Evolutionary conservation across 169 alveolate genomes (phyloP).

Genomic region (Cryptosporidium sp.): DNA sequence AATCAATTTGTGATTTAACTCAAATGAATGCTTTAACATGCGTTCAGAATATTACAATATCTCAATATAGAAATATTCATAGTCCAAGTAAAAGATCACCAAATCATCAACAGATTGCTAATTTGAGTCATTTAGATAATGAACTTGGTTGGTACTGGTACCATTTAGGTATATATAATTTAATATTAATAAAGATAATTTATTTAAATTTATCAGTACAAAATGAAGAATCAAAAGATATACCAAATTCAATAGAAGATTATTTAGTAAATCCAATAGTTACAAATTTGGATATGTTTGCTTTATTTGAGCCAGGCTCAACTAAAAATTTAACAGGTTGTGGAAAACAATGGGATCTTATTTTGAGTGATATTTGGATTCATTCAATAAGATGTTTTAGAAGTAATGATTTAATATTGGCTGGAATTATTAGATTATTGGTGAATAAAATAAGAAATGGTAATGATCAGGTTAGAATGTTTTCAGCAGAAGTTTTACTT

Average conservation of each 20-base stretch:
- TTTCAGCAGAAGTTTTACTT: conserved; percentile 35
- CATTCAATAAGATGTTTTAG: conserved; percentile 25
- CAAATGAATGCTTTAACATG: conserved; percentile 68
- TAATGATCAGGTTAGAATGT: conserved; percentile 15
- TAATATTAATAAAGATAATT: conserved; percentile 23
- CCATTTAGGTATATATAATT: conserved; percentile 54
- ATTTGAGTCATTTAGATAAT: neutral
- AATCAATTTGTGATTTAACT: conserved; percentile 36
- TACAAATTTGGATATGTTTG: conserved; percentile 72
- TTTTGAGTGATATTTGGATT: conserved; percentile 37
- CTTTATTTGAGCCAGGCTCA: conserved; percentile 37
- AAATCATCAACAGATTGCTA: conserved; percentile 26
- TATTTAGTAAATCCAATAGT: conserved; percentile 52
- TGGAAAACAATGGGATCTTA: conserved; percentile 60
- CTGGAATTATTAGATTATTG: conserved; percentile 21
- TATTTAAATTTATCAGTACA: conserved; percentile 11
- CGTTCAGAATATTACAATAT: conserved; percentile 40
- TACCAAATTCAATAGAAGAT: conserved; percentile 49
- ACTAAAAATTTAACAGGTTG: conserved; percentile 1
- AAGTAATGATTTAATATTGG: conserved; percentile 30
- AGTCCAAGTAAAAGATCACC: neutral
- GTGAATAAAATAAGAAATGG: conserved; percentile 26
- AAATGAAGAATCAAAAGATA: conserved; percentile 23
- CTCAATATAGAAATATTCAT: conserved; percentile 17
- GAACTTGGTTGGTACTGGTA: conserved; percentile 75